These are phyloP conservation scores for Alternaria atra DNA, from an alignment of 2,329 filamentous ascomycete species.

Conservation along the genomic window DNA sequence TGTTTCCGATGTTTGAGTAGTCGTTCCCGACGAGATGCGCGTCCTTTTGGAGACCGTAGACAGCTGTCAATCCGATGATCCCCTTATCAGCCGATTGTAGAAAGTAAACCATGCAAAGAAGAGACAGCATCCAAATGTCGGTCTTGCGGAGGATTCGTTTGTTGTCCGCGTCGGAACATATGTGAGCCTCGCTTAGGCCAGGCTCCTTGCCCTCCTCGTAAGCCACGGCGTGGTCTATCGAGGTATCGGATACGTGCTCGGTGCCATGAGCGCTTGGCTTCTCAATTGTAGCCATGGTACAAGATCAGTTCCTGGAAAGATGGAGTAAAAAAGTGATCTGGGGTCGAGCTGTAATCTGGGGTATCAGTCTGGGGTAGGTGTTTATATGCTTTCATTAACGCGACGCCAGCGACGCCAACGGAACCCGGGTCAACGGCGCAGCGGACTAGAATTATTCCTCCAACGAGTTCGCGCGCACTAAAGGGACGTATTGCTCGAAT, in stretches of 20 bases:
- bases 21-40: conserved; percentile 54
- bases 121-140: conserved; percentile 33
- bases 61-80: conserved; percentile 58
- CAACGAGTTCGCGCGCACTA: conserved; percentile 5
- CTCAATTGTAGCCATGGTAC: conserved; percentile 25
- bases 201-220: conserved; percentile 30
- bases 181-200: conserved; percentile 25
- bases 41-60: conserved; percentile 59
- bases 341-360: conserved; percentile 15
- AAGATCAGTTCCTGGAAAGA: not conserved
- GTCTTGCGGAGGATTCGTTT: conserved; percentile 36
- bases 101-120: conserved; percentile 38
- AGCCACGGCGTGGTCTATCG: conserved; percentile 22
- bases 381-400: conserved; percentile 8
- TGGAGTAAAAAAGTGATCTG: conserved; percentile 6
- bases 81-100: conserved; percentile 60
- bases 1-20: conserved; percentile 59
- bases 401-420: not conserved
- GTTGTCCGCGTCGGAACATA: conserved; percentile 32
- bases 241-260: conserved; percentile 24
- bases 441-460: conserved; percentile 13
- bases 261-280: conserved; percentile 20
- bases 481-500: not conserved
- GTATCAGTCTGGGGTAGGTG: conserved; percentile 10
- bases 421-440: conserved; percentile 3